Evolutionary conservation across 163 green algal species (phyloP).

Genomic region (Scenedesmus sp.): DNA sequence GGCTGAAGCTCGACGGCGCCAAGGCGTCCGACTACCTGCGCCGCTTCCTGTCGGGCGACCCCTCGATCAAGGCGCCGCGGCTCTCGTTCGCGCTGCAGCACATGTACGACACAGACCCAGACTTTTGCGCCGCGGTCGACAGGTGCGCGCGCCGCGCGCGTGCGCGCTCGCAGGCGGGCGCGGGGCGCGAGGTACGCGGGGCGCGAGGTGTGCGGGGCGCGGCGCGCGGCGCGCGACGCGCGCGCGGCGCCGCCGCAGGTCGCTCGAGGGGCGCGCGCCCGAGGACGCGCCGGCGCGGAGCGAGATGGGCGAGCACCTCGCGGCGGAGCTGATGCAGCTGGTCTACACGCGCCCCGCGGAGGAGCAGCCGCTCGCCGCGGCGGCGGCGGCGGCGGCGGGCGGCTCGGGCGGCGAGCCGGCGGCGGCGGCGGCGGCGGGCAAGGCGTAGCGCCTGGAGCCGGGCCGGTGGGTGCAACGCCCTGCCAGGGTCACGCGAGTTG

Average conservation of each 20-base stretch:
- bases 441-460: background rate
- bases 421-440: background rate
- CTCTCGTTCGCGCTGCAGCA: slow-evolving; percentile 38
- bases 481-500: too few relatives aligned
- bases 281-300: background rate
- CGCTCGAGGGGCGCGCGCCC: background rate
- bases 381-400: background rate
- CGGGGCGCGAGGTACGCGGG: too few relatives aligned
- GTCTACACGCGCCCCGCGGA: background rate
- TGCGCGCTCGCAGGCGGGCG: too few relatives aligned
- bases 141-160: too few relatives aligned
- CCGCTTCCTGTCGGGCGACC: slow-evolving; percentile 35
- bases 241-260: too few relatives aligned
- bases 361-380: background rate
- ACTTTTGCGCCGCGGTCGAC: slow-evolving; percentile 25
- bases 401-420: too few relatives aligned
- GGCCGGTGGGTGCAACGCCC: background rate
- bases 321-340: slow-evolving; percentile 19
- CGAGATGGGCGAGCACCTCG: slow-evolving; percentile 12
- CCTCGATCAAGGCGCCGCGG: slow-evolving; percentile 23
- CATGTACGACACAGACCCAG: slow-evolving; percentile 39
- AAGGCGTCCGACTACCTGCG: slow-evolving; percentile 30
- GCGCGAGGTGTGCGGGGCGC: too few relatives aligned
- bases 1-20: slow-evolving; percentile 29
- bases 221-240: too few relatives aligned